Evolutionary conservation across 306 rosid genomes (phyloP), one percentile per base, ranked within the genome.

Genomic region (Glycyrrhiza uralensis): DNA sequence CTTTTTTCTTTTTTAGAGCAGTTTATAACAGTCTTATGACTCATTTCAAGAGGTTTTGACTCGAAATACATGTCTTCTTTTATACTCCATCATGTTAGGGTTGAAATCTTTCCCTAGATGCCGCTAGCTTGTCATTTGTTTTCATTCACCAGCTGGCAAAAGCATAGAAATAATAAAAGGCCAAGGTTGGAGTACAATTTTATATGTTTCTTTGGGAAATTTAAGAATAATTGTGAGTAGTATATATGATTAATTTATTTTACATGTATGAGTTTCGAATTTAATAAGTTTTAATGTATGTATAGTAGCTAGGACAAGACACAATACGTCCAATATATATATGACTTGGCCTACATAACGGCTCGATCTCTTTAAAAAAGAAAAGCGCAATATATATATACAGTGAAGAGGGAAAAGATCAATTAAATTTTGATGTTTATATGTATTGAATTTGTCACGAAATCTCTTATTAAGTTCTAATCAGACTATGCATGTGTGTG

Each of bases 21-120:
- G 52, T 62, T 64, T 62, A 46, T 15, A 26, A 60, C 28, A 30
- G 38, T 46, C 38, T 76, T 76, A 19, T 76, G 58, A 38, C 45
- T 47, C 57, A 11, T 64, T 81, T 65, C 71, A 47, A 38, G 81
- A 55, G 74, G 50, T 75, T 67, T 68, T 52, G 79, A 65, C 65
- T 66, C 24, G 0, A 65, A 17, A 0, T 19, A 4, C 19, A 66
- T 0, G 55, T 32, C 39, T 64, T 64, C 41, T 32, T 30, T 18
- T 52, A 54, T 36, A n/a, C n/a, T n/a, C n/a, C n/a, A 3, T 39
- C 14, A 18, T 62, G 46, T 28, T 56, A 47, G 49, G 73, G 78
- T 81, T 55, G 66, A 55, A 70, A 29, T 49, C 17, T 45, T 33
- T 15, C 45, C 57, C 33, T 24, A 45, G 45, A 76, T 70, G 45